Base-by-base conservation (phyloP, 2,329 filamentous ascomycete genomes). In the Aschersonia sp. region DNA sequence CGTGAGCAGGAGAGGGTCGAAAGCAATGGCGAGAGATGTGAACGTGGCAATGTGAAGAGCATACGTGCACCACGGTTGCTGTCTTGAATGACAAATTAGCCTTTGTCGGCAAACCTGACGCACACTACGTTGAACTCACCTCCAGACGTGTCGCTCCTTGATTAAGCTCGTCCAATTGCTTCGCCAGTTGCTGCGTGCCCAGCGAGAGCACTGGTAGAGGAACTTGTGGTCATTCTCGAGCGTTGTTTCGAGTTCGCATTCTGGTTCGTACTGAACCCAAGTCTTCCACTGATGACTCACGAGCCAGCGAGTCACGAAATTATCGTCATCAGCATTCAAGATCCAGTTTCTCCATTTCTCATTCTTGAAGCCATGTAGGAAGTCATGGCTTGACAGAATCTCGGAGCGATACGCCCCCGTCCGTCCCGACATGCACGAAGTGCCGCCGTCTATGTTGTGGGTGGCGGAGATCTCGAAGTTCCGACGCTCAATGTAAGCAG, bases 391-490 rank as follows among this genome's bases (percentile, higher is more conserved):
- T 57, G 87, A 81, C 30, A 97, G 72, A 53, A 97, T 96, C 60
- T 85, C 79, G 8, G 87, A 87, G 44, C 87, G 83, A 68, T 97
- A 96, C 43, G 88, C 89, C 47, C 90, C 89, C 12, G 89, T 96
- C 42, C 90, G 83, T 49, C 90, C 90, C 44, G 90, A 96, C 72
- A 97, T 87, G 70, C 90, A 97, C 9, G 90, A 94, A n/a, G 94
- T 84, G 41, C 90, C 90, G 50, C 90, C 90, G 61, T 97, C 90
- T 46, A 96, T 84, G 67, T 90, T 86, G 63, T 94, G 90, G 47
- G 89, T 96, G 33, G 90, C 89, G 44, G 89, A 94, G 61, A 94
- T 95, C 65, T 97, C 90, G 62, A 96, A 97, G 67, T 96, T 97
- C 52, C 90, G 82, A 50, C 90, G 80, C 65, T 95, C 86, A 52